A percentile compares a stretch with the other conserved stretches of the same genome.
Evolutionary conservation across 345 rosid genomes (phyloP).

Genomic region (Boechera divaricarpa): DNA sequence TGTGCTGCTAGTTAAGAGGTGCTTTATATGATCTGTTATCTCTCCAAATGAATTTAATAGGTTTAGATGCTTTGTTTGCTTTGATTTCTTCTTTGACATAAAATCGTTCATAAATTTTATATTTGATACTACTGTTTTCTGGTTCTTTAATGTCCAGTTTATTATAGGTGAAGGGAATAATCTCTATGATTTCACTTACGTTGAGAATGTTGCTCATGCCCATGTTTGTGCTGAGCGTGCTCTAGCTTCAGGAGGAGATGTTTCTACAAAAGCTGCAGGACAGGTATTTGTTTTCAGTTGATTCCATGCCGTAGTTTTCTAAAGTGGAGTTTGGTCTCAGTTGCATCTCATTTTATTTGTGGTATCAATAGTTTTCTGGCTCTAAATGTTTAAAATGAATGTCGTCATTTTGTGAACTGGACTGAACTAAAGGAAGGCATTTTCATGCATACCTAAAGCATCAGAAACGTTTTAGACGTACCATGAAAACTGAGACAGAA

Average conservation of each 20-base stretch:
- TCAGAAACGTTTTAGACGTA: neutral
- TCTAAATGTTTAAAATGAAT: constrained; percentile 2
- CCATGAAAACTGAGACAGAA: neutral
- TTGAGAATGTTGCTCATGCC: constrained; percentile 95
- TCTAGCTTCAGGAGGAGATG: constrained; percentile 77
- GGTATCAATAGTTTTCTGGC: neutral
- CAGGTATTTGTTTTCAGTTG: constrained; percentile 59
- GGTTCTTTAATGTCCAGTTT: constrained; percentile 59
- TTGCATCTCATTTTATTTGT: neutral
- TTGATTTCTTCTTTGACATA: constrained; percentile 21
- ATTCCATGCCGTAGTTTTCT: constrained; percentile 6
- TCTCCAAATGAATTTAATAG: neutral
- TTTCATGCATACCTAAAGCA: constrained; percentile 3
- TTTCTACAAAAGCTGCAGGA: constrained; percentile 82
- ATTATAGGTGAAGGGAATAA: constrained; percentile 93
- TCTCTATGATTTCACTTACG: constrained; percentile 80
- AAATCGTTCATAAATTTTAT: neutral
- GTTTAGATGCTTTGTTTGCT: constrained; percentile 3
- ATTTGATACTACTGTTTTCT: constrained; percentile 22
- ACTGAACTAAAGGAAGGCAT: neutral
- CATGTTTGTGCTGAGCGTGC: constrained; percentile 95
- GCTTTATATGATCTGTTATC: constrained; percentile 20
- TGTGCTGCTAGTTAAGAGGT: constrained; percentile 4
- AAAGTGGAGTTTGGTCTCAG: neutral
- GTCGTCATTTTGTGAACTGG: constrained; percentile 7